These are phyloP conservation scores for Spinacia oleracea DNA, from an alignment of 179 eudicot genomes.

Conservation along the genomic window DNA sequence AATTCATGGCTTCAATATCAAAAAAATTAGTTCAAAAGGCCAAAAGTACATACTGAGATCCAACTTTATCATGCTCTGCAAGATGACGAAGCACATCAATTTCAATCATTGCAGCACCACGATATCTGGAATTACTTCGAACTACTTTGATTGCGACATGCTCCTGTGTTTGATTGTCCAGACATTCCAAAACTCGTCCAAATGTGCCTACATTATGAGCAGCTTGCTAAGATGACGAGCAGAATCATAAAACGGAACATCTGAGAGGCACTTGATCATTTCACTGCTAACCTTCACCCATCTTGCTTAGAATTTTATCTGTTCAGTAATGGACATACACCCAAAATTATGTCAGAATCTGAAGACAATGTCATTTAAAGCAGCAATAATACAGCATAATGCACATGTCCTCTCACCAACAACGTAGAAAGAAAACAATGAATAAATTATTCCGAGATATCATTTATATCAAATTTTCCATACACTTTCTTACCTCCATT, in stretches of 20 bases:
- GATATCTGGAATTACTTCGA: constrained; percentile 71
- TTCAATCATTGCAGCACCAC: constrained; percentile 87
- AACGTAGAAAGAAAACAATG: background rate
- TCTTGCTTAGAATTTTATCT: constrained; percentile 83
- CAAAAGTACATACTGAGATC: constrained; percentile 54
- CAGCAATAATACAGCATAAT: constrained; percentile 8
- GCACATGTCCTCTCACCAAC: background rate
- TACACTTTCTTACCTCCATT: background rate
- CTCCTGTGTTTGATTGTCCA: constrained; percentile 64
- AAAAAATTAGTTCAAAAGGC: constrained; percentile 18
- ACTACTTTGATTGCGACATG: constrained; percentile 75
- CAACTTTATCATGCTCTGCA: constrained; percentile 52
- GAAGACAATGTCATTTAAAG: background rate
- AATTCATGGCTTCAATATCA: constrained; percentile 12
- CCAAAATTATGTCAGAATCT: constrained; percentile 11
- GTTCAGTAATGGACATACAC: constrained; percentile 26
- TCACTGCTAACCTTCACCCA: constrained; percentile 96
- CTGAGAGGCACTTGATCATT: constrained; percentile 52
- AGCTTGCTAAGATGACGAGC: constrained; percentile 56
- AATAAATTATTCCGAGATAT: background rate
- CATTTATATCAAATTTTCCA: background rate
- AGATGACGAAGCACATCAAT: constrained; percentile 69
- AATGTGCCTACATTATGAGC: constrained; percentile 88
- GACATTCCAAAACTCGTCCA: constrained; percentile 84
- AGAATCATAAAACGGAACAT: constrained; percentile 56